Base-by-base conservation (phyloP, 768 basidiomycete species). In the Kondoa malvinella region DNA sequence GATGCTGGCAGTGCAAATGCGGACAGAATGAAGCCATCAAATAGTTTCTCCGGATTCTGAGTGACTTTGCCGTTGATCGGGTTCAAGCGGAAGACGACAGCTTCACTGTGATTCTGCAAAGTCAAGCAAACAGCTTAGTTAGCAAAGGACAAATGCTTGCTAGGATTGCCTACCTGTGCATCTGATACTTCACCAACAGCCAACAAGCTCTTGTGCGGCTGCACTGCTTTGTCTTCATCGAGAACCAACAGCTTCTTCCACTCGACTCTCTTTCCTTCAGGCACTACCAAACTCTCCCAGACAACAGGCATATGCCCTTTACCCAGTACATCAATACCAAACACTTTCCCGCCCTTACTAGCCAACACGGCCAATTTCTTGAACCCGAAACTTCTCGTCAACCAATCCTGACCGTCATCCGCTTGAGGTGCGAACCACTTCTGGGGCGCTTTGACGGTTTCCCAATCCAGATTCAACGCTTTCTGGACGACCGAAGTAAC, bases 171-270 rank as follows among this genome's bases (percentile, higher is more conserved):
- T 31, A 64, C 66, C 4, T 34, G 32, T 8, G 31, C 69, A 21
- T 59, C 34, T 16, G 33, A 3, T 2, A 66, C 60, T 50, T 67
- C 69, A n/a, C 66, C 69, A 29, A 69, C 57, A 3, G 68, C 69
- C 60, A 60, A 69, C 29, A 14, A 69, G 33, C 12, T 67, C 65
- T 57, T 57, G 25, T 33, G 65, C 68, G 30, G 59, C 65, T 16
- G 30, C 14, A 29, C 57, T 16, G 8, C 64, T 26, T 65, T 34
- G 14, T 34, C 31, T 21, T 31, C 31, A 50, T 67, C 66, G 33
- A 66, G 57, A 32, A 67, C n/a, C 8, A 40, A 34, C 31, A 69
- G 32, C 34, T 40, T 67, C 58, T 69, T 69, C 68, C 68, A 69
- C 2, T 30, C 16, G 2, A 69, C 66, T 30, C 58, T 3, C 50